Conservation (phyloP, 768 basidiomycete species). For the Amylocystis lapponica region DNA sequence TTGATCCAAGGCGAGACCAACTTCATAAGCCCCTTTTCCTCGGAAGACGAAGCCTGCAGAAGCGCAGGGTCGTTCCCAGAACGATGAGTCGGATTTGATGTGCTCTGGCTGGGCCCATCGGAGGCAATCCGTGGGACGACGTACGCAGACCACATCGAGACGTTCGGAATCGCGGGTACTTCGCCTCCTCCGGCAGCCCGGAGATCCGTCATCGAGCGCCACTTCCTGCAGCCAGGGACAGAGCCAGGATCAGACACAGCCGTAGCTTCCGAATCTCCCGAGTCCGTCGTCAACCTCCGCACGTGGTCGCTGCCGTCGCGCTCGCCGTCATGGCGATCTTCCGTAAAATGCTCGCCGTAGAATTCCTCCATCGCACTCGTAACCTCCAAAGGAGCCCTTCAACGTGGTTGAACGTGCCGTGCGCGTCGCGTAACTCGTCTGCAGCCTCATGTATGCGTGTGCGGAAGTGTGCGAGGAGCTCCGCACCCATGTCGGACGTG, state of each 20-base stretch:
- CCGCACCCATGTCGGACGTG: constrained; percentile 38
- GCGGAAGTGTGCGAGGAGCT: constrained; percentile 47
- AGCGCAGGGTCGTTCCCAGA: no score
- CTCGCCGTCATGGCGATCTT: neutral
- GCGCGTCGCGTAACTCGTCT: constrained; percentile 43
- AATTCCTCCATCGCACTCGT: no score
- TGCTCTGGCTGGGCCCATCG: no score
- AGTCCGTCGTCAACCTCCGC: constrained; percentile 47
- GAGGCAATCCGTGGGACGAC: no score
- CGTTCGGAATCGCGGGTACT: constrained; percentile 1
- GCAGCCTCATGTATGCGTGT: constrained; percentile 45
- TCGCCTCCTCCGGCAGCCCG: constrained; percentile 5
- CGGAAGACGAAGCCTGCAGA: no score
- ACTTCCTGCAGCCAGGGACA: constrained; percentile 9
- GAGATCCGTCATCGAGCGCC: constrained; percentile 17
- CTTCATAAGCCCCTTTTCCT: no score
- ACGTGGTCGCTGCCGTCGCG: constrained; percentile 9
- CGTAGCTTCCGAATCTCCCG: constrained; percentile 61
- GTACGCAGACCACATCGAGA: no score
- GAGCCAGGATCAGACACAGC: constrained; percentile 31
- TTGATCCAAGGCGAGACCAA: no score
- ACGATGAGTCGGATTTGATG: no score
- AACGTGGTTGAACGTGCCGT: constrained; percentile 39
- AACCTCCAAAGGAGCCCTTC: constrained; percentile 38
- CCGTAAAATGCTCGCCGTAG: no score